Evolutionary conservation across 179 eudicot species (phyloP).

Genomic region (Carnegiea gigantea): DNA sequence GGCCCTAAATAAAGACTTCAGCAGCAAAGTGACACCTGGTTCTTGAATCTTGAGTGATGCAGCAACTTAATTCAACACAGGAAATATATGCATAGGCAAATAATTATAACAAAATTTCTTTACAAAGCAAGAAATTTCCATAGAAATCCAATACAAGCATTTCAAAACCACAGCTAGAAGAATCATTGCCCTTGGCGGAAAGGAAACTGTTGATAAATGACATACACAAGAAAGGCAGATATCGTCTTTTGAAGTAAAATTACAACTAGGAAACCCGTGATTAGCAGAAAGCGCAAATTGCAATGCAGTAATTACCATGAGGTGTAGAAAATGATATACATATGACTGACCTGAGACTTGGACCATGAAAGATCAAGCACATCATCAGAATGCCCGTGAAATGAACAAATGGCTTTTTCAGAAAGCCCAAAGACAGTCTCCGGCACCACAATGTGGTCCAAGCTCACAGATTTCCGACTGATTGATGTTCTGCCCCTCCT

Average conservation of each 20-base stretch:
- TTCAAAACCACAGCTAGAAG: background rate
- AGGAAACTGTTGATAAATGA: too few relatives aligned
- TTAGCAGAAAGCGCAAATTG: slow-evolving; percentile 2
- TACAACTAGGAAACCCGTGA: background rate
- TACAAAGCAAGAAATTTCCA: background rate
- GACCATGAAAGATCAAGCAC: slow-evolving; percentile 99
- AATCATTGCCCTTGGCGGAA: too few relatives aligned
- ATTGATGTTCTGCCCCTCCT: slow-evolving; percentile 74
- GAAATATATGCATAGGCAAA: background rate
- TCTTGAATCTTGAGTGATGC: too few relatives aligned
- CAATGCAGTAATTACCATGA: background rate
- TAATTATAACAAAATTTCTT: background rate
- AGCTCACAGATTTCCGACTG: slow-evolving; percentile 75
- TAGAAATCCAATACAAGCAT: background rate
- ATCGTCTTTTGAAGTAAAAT: slow-evolving; percentile 5
- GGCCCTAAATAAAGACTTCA: background rate
- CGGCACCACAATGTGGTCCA: slow-evolving; percentile 76
- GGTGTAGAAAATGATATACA: background rate
- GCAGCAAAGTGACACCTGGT: background rate
- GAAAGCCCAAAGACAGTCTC: slow-evolving; percentile 83
- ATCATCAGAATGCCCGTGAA: slow-evolving; percentile 86
- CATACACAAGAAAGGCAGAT: background rate
- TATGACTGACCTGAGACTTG: slow-evolving; percentile 78
- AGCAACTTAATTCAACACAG: background rate
- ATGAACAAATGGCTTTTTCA: slow-evolving; percentile 92